phyloP scores from a whole-genome alignment of 2,329 filamentous ascomycete species.

The Talaromyces sp. region DNA sequence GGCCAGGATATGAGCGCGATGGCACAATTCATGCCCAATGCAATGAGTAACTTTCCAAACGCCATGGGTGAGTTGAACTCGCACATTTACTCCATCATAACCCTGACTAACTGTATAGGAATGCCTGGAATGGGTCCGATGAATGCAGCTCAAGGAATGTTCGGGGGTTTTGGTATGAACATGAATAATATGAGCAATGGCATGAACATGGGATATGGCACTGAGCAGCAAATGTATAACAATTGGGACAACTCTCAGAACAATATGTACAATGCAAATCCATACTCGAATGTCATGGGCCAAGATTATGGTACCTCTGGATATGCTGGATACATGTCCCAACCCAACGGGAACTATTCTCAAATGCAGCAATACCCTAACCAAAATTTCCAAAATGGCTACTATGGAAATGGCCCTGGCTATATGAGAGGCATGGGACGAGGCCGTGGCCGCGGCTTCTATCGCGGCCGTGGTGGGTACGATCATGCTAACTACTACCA shows the following conservation, averaged over 20 bases:
- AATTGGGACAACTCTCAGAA: conserved; percentile 76
- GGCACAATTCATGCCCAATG: conserved; percentile 62
- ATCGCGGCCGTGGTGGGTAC: conserved; percentile 35
- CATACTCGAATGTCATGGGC: conserved; percentile 68
- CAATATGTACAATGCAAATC: conserved; percentile 74
- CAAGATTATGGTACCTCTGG: conserved; percentile 77
- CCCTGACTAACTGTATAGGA: conserved; percentile 41
- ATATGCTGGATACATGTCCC: conserved; percentile 66
- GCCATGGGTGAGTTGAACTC: conserved; percentile 77
- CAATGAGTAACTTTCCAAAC: conserved; percentile 61
- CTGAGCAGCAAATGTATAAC: conserved; percentile 63
- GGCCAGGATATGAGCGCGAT: conserved; percentile 65
- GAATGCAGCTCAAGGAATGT: conserved; percentile 48
- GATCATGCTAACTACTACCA: conserved; percentile 35
- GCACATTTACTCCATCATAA: not conserved
- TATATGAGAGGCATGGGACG: conserved; percentile 59
- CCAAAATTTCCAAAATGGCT: conserved; percentile 71
- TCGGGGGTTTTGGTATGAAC: conserved; percentile 59
- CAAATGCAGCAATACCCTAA: conserved; percentile 52
- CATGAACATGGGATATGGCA: conserved; percentile 68
- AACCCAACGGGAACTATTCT: conserved; percentile 75
- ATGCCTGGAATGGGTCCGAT: conserved; percentile 76
- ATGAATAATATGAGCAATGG: conserved; percentile 80
- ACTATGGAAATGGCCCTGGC: conserved; percentile 69
- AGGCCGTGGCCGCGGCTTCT: conserved; percentile 60